Evolutionary conservation across 2,329 filamentous ascomycete genomes (phyloP), one percentile per base, ranked within the genome.

Genomic region (Alternaria arborescens): DNA sequence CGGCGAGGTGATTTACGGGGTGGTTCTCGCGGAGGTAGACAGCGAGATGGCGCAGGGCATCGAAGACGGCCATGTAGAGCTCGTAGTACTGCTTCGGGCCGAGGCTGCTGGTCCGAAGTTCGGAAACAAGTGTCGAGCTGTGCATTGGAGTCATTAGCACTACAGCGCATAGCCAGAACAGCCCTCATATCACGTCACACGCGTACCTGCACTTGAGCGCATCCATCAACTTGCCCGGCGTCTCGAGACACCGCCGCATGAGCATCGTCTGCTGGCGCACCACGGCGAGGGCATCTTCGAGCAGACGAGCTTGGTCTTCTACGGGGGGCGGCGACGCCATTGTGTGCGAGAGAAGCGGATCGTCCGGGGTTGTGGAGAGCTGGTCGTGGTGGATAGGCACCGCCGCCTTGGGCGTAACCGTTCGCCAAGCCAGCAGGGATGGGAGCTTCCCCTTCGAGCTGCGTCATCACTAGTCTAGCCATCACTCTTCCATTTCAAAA

Each of bases 51-150:
- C 95, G 93, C 77, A 99, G 83, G 66, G 96, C 94, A 84, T 99
- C 95, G 81, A 99, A 99, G 65, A 99, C 93, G 68, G 95, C 88
- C 95, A 99, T 99, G 83, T 99, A 99, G 60, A 99, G 88, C 84
- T 99, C 96, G 81, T 99, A 99, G 84, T 99, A 99, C 81, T 99
- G 95, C 81, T 99, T 99, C 34, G 95, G 95, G n/a, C 95, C 93
- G 52, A 99, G 87, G 73, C 92, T 97, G 79, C 94, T 97, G 5
- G 95, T 99, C 71, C 95, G 93, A 73, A 99, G 88, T 81, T 99
- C 95, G n/a, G 95, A 97, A 62, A 99, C 94, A 66, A 99, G 88
- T 20, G 95, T 99, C 42, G 95, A 99, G 82, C 95, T 98, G 76
- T 64, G 66, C 52, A 52, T 44, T 34, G 24, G 60, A 22, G 10